Conservation (phyloP, 768 basidiomycete genomes). For the Aureoboletus auriporus region DNA sequence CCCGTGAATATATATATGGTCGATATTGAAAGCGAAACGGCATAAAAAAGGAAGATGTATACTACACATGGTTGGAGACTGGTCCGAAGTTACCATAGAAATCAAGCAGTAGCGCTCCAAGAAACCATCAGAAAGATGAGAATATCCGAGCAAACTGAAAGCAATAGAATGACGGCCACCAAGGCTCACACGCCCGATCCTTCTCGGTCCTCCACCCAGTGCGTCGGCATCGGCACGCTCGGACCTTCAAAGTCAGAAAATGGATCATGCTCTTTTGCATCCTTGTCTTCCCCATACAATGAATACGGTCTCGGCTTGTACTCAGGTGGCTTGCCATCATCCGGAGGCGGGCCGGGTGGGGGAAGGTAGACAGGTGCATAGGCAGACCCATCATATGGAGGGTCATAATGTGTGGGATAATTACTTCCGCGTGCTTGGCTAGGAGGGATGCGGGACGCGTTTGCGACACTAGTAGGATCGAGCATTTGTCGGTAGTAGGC, state of each 20-base stretch:
- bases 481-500: constrained; percentile 72
- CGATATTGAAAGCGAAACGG: too few species aligned
- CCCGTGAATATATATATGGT: too few species aligned
- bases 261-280: constrained; percentile 45
- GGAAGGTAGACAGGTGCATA: constrained; percentile 41
- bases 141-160: too few species aligned
- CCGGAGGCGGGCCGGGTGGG: constrained; percentile 48
- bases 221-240: constrained; percentile 30
- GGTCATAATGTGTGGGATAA: constrained; percentile 53
- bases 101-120: too few species aligned
- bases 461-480: constrained; percentile 59
- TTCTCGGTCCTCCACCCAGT: constrained; percentile 42
- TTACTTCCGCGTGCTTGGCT: constrained; percentile 35
- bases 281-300: constrained; percentile 24
- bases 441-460: constrained; percentile 42
- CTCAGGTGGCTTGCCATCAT: constrained; percentile 46
- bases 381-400: constrained; percentile 42
- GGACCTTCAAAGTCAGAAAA: constrained; percentile 48
- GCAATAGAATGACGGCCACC: too few species aligned
- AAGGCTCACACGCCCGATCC: constrained; percentile 13
- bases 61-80: too few species aligned
- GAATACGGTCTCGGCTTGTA: constrained; percentile 40
- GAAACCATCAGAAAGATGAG: too few species aligned
- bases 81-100: too few species aligned
- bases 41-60: too few species aligned